Evolutionary conservation across 139 green algal genomes (phyloP).

Genomic region (Asterochloris sp.): DNA sequence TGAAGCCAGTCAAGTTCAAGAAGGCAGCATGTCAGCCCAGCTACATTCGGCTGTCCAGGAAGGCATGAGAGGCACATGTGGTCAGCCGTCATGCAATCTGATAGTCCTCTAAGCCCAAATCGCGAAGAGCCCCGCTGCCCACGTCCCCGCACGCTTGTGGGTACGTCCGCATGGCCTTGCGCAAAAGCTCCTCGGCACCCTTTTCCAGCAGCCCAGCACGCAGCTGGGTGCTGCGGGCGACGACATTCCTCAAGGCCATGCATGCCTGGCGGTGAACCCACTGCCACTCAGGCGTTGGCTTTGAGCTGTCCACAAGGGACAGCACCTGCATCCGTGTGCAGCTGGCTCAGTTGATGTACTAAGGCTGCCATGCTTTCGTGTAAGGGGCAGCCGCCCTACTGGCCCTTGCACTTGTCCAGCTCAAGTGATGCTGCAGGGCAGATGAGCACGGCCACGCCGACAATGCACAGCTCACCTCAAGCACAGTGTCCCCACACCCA

Average conservation of each 20-base stretch:
- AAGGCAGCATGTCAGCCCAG: no score
- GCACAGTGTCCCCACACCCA: conserved; percentile 40
- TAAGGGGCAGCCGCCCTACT: no score
- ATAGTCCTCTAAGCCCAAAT: conserved; percentile 84
- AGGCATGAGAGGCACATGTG: no score
- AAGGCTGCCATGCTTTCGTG: no score
- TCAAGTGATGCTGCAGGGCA: no score
- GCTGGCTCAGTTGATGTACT: not conserved
- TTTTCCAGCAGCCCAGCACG: conserved; percentile 51
- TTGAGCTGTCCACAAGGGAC: not conserved
- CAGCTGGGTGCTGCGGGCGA: conserved; percentile 66
- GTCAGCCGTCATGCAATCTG: conserved; percentile 17
- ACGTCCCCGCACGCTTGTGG: conserved; percentile 66
- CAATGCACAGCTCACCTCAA: conserved; percentile 21
- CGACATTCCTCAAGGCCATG: conserved; percentile 78
- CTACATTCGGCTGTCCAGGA: no score
- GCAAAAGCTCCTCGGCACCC: conserved; percentile 61
- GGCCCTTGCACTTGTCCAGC: no score
- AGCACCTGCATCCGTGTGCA: not conserved
- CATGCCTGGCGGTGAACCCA: conserved; percentile 43
- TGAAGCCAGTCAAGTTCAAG: no score
- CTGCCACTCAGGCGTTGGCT: not conserved
- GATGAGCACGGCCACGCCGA: not conserved
- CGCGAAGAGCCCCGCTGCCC: conserved; percentile 71
- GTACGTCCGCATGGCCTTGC: conserved; percentile 46